phyloP scores from a whole-genome alignment of 1,139 yeast genomes.

The Candida buenavistaensis region DNA sequence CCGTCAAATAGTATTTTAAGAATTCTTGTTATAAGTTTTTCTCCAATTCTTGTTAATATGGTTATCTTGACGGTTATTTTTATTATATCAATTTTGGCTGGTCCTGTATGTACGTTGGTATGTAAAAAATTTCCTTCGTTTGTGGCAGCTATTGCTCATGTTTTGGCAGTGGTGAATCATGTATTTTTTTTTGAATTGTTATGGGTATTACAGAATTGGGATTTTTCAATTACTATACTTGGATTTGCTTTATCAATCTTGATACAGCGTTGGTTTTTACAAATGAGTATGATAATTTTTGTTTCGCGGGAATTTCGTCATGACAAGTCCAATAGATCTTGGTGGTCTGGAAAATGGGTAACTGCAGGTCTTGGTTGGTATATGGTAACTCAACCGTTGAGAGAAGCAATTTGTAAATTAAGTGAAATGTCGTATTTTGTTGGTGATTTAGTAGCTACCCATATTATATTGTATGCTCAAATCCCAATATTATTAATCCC shows the following conservation, averaged over 20 bases:
- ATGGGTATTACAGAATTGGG: slow-evolving; percentile 56
- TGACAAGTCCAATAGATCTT: slow-evolving; percentile 52
- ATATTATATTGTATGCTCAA: slow-evolving; percentile 49
- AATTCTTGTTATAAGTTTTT: slow-evolving; percentile 39
- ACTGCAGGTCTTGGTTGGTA: slow-evolving; percentile 53
- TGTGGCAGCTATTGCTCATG: slow-evolving; percentile 46
- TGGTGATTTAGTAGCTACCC: slow-evolving; percentile 54
- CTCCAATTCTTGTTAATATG: slow-evolving; percentile 50
- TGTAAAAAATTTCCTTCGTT: slow-evolving; percentile 42
- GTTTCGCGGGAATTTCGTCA: slow-evolving; percentile 52
- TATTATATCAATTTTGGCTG: slow-evolving; percentile 40
- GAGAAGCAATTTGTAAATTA: slow-evolving; percentile 56
- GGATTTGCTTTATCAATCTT: slow-evolving; percentile 44
- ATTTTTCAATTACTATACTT: slow-evolving; percentile 46
- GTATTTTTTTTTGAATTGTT: slow-evolving; percentile 48
- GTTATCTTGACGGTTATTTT: slow-evolving; percentile 38
- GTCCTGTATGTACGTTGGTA: slow-evolving; percentile 44
- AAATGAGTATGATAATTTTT: slow-evolving; percentile 35
- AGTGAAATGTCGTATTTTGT: slow-evolving; percentile 57
- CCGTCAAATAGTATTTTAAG: slow-evolving; percentile 40
- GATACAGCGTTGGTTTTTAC: slow-evolving; percentile 48
- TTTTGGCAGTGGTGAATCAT: slow-evolving; percentile 42
- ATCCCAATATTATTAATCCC: slow-evolving; percentile 57
- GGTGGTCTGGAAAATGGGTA: slow-evolving; percentile 74
- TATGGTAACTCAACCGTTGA: slow-evolving; percentile 50